A percentile compares a stretch with the other conserved stretches of the same genome.
Evolutionary conservation across 208 protist genomes (phyloP).

Genomic region (Leptomonas pyrrhocoris): DNA sequence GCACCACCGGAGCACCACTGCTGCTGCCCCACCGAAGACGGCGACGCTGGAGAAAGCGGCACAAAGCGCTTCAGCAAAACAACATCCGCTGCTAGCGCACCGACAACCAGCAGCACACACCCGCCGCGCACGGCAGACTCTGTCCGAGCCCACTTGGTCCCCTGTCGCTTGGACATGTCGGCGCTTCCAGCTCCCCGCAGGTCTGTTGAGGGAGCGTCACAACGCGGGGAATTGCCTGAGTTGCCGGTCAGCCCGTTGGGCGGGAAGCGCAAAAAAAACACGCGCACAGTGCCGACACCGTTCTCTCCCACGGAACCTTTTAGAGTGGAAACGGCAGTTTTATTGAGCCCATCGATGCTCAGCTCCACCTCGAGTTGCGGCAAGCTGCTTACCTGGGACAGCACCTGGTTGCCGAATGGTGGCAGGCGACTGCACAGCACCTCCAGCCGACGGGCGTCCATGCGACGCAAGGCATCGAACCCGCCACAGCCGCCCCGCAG

Average conservation of each 20-base stretch:
- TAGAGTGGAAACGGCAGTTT: background rate
- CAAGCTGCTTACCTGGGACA: slow-evolving; percentile 32
- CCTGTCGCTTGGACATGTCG: background rate
- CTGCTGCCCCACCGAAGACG: background rate
- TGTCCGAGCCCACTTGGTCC: background rate
- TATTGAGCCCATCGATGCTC: background rate
- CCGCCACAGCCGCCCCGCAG: slow-evolving; percentile 44
- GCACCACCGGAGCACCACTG: background rate
- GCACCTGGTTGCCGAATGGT: slow-evolving; percentile 74
- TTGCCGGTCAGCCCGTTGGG: background rate
- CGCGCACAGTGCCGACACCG: slow-evolving; percentile 1
- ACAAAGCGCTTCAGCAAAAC: slow-evolving; percentile 44
- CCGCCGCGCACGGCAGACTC: background rate
- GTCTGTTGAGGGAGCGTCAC: background rate
- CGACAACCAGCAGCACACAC: slow-evolving; percentile 42
- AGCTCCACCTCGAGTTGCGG: slow-evolving; percentile 29
- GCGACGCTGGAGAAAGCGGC: background rate
- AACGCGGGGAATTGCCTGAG: background rate
- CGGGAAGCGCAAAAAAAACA: background rate
- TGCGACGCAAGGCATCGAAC: slow-evolving; percentile 41
- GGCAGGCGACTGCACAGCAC: slow-evolving; percentile 64
- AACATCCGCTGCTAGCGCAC: slow-evolving; percentile 28
- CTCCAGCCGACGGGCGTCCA: slow-evolving; percentile 67
- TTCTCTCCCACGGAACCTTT: background rate
- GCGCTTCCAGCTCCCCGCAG: background rate